Conservation (phyloP, 352 stramenopile species). For the Phytophthora foliorum region DNA sequence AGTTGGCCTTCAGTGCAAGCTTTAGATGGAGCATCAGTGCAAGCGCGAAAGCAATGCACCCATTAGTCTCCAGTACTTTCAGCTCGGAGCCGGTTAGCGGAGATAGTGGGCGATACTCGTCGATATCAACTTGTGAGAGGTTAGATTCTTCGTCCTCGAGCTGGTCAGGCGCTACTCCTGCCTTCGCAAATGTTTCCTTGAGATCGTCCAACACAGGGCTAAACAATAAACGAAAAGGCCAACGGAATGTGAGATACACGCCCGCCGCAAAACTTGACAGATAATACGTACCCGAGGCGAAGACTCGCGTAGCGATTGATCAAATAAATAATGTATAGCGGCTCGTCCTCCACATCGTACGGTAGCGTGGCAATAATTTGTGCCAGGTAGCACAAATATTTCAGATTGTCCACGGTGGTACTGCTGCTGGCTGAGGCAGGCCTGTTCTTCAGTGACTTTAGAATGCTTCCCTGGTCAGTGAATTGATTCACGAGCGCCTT, state of each 20-base stretch:
- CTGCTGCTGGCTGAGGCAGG: slow-evolving; percentile 12
- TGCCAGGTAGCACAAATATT: slow-evolving; percentile 84
- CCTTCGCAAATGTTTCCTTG: slow-evolving; percentile 55
- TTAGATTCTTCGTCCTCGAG: slow-evolving; percentile 62
- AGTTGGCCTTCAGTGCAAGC: slow-evolving; percentile 77
- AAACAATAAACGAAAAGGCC: neutral
- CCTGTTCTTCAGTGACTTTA: slow-evolving; percentile 41
- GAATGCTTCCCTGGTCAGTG: slow-evolving; percentile 55
- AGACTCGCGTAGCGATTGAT: slow-evolving; percentile 88
- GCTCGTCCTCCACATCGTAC: slow-evolving; percentile 87
- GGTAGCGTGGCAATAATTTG: slow-evolving; percentile 76
- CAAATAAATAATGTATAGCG: slow-evolving; percentile 88
- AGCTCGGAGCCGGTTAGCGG: slow-evolving; percentile 19
- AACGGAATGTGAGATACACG: neutral
- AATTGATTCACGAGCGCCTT: slow-evolving; percentile 81
- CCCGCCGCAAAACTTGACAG: slow-evolving; percentile 10
- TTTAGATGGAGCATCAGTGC: slow-evolving; percentile 80
- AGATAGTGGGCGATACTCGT: slow-evolving; percentile 35
- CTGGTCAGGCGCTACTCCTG: slow-evolving; percentile 47
- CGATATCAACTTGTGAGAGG: slow-evolving; percentile 51
- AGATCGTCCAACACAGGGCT: slow-evolving; percentile 69
- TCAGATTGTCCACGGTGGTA: slow-evolving; percentile 35
- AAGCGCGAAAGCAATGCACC: slow-evolving; percentile 61
- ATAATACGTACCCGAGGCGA: slow-evolving; percentile 70
- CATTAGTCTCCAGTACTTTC: slow-evolving; percentile 23